phyloP scores from a whole-genome alignment of 331 rosid genomes.

The Pyracantha coccinea region DNA sequence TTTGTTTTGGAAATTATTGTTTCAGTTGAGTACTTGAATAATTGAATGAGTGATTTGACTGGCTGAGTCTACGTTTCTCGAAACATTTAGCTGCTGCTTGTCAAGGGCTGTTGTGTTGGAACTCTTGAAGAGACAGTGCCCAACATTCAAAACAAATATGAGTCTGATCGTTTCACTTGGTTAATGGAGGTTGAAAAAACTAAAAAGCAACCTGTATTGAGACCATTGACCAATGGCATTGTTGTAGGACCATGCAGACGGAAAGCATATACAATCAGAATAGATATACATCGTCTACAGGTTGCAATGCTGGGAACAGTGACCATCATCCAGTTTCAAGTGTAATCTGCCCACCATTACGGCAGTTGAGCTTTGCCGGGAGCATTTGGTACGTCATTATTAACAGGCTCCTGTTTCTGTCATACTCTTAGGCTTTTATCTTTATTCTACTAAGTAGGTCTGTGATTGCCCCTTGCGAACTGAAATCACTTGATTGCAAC shows the following conservation, averaged over 20 bases:
- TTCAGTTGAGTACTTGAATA: background rate
- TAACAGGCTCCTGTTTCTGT: background rate
- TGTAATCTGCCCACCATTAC: constrained; percentile 58
- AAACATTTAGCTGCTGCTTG: background rate
- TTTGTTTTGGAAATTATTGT: background rate
- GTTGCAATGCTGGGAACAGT: constrained; percentile 46
- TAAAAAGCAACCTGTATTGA: background rate
- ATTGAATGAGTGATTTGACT: no score
- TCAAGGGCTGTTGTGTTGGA: background rate
- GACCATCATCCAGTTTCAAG: constrained; percentile 50
- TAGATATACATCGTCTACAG: constrained; percentile 30
- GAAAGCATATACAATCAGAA: constrained; percentile 20
- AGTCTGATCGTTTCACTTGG: background rate
- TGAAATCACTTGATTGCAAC: background rate
- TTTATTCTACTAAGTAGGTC: background rate
- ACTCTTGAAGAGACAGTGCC: background rate
- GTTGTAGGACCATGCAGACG: constrained; percentile 81
- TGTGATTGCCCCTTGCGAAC: background rate
- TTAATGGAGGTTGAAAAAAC: background rate
- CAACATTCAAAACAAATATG: background rate
- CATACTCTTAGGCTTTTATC: background rate
- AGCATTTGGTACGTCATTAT: constrained; percentile 56
- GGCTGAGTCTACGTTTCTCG: background rate
- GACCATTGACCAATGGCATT: background rate
- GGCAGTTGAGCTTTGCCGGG: constrained; percentile 80